Conservation (phyloP, 2,329 filamentous ascomycete species). For the Xylariaceae sp. region DNA sequence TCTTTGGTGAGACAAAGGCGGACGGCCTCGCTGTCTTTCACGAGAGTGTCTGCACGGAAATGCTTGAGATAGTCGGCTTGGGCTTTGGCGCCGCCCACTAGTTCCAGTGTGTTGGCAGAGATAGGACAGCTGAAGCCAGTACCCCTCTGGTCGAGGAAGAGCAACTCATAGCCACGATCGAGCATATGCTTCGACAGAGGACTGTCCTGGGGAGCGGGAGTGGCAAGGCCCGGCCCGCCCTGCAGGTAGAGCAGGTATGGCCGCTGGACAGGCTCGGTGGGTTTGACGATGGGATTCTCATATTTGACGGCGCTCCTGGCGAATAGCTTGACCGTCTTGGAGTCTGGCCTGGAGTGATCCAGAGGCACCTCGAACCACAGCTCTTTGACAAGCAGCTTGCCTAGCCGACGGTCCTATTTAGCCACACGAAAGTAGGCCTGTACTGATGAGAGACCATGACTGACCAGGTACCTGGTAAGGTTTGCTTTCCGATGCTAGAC, state of each 20-base stretch:
- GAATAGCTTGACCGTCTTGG: conserved; percentile 65
- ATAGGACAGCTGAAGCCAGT: conserved; percentile 80
- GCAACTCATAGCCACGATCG: conserved; percentile 73
- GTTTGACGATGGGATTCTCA: conserved; percentile 50
- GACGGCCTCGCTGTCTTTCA: conserved; percentile 82
- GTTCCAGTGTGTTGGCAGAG: conserved; percentile 61
- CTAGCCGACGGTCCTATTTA: conserved; percentile 37
- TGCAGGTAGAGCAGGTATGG: conserved; percentile 68
- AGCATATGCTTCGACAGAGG: conserved; percentile 64
- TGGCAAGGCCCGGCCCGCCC: conserved; percentile 78
- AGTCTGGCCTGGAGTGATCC: conserved; percentile 59
- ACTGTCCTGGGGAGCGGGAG: conserved; percentile 65
- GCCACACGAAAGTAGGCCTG: conserved; percentile 5
- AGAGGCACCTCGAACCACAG: conserved; percentile 81
- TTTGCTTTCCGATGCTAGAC: conserved; percentile 28
- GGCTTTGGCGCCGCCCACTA: conserved; percentile 53
- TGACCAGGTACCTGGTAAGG: conserved; percentile 32
- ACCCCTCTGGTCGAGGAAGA: conserved; percentile 86
- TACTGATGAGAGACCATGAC: background rate
- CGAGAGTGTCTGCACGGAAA: conserved; percentile 86
- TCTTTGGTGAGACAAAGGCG: conserved; percentile 64
- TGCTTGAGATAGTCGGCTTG: conserved; percentile 76
- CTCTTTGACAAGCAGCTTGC: conserved; percentile 69
- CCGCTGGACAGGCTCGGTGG: conserved; percentile 32
- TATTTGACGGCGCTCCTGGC: conserved; percentile 64